These are phyloP conservation scores for Cyberlindnera bimundalis DNA, from an alignment of 805 yeast genomes.

Conservation along the genomic window DNA sequence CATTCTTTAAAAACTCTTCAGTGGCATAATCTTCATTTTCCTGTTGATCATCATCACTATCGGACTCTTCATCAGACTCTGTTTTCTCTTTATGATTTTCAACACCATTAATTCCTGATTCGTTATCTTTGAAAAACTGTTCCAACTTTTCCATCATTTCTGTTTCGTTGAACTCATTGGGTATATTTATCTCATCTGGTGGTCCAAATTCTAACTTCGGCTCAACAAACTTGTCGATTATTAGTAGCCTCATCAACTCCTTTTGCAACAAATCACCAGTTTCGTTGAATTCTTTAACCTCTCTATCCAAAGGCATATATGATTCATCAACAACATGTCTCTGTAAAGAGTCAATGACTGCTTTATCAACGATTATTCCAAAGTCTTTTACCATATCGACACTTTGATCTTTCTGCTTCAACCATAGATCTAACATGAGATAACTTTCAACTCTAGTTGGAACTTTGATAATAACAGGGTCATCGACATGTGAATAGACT, in stretches of 20 bases:
- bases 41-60: slow-evolving; percentile 9
- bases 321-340: neutral
- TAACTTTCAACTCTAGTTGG: slow-evolving; percentile 22
- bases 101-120: slow-evolving; percentile 25
- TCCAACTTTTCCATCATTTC: slow-evolving; percentile 27
- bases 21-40: slow-evolving; percentile 28
- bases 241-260: slow-evolving; percentile 25
- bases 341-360: slow-evolving; percentile 1
- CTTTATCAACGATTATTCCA: slow-evolving; percentile 7
- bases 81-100: slow-evolving; percentile 9
- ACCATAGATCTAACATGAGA: slow-evolving; percentile 15
- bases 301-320: slow-evolving; percentile 14
- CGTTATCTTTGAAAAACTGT: slow-evolving; percentile 24
- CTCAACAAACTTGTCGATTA: slow-evolving; percentile 11
- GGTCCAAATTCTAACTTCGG: slow-evolving; percentile 19
- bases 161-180: slow-evolving; percentile 16
- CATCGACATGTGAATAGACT: neutral
- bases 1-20: slow-evolving; percentile 29
- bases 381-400: neutral
- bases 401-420: slow-evolving; percentile 3
- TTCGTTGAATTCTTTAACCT: slow-evolving; percentile 14
- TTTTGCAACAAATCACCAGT: slow-evolving; percentile 28
- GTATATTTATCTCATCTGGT: neutral
- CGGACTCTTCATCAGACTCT: slow-evolving; percentile 4
- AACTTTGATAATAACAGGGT: slow-evolving; percentile 18